phyloP scores from a whole-genome alignment of 345 rosid species.

The Carallia pectinifolia region DNA sequence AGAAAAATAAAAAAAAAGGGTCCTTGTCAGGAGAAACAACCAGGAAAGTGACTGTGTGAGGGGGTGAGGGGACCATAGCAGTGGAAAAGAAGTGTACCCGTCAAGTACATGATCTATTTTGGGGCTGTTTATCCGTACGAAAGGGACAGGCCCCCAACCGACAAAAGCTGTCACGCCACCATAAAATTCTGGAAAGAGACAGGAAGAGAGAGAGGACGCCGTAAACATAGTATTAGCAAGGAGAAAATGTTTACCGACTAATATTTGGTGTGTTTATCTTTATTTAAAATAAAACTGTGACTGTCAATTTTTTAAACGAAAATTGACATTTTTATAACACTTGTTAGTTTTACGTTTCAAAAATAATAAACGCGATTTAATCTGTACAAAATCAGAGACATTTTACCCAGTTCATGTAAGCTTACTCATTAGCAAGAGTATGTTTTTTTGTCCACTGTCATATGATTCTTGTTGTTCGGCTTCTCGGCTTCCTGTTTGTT shows the following conservation, averaged over 20 bases:
- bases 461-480: neutral
- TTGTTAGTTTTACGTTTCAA: neutral
- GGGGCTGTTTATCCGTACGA: conserved; percentile 17
- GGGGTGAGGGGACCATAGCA: neutral
- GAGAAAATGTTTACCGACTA: no score
- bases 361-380: neutral
- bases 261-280: no score
- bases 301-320: no score
- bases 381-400: no score
- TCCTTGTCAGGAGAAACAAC: no score
- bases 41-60: no score
- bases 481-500: neutral
- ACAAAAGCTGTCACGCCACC: conserved; percentile 17
- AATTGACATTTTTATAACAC: no score
- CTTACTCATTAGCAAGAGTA: neutral
- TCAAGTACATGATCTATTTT: conserved; percentile 38
- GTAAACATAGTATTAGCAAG: neutral
- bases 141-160: conserved; percentile 19
- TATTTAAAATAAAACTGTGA: no score
- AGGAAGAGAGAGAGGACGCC: neutral
- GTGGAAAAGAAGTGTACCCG: conserved; percentile 30
- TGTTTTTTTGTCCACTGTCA: conserved; percentile 10
- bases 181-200: conserved; percentile 18
- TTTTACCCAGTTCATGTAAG: no score
- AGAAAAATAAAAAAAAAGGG: no score